These are phyloP conservation scores for Mytilinidion resinicola DNA, from an alignment of 495 filamentous ascomycete species.

Conservation along the genomic window DNA sequence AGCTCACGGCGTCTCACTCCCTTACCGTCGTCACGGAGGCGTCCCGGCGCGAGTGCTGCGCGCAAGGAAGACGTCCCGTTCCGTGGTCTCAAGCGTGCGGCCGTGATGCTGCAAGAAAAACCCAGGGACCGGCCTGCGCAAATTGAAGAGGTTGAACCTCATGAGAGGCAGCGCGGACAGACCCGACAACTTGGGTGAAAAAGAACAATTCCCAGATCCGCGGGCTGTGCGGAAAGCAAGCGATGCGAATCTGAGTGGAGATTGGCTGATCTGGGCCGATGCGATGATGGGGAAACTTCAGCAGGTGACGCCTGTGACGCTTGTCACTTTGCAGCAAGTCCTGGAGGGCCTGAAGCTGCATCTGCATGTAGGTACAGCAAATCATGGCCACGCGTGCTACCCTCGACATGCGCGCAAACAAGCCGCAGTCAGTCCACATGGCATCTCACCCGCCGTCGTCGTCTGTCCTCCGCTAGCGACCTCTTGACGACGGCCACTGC, in stretches of 20 bases:
- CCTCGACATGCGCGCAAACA: neutral
- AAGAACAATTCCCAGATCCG: neutral
- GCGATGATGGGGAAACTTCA: neutral
- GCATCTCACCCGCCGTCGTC: neutral
- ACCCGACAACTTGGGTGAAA: slow-evolving; percentile 1
- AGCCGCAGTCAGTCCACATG: neutral
- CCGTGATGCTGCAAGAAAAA: neutral
- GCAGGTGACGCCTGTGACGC: too few relatives aligned
- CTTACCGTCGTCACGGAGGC: neutral
- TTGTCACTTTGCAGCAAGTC: neutral
- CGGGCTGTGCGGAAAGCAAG: neutral
- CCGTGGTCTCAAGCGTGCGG: neutral
- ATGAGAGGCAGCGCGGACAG: neutral
- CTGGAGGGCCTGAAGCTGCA: neutral
- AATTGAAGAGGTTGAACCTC: neutral
- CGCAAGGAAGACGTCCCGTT: neutral
- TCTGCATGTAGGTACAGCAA: neutral
- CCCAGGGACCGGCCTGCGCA: neutral
- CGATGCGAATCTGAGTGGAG: neutral
- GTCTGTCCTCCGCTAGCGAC: neutral
- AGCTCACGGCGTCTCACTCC: too few relatives aligned
- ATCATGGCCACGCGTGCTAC: slow-evolving; percentile 2
- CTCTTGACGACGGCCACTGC: neutral
- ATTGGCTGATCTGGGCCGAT: slow-evolving; percentile 5
- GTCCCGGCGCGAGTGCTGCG: neutral